Evolutionary conservation across 2,329 filamentous ascomycete species (phyloP).

Genomic region (Stachybotrys echinatus): DNA sequence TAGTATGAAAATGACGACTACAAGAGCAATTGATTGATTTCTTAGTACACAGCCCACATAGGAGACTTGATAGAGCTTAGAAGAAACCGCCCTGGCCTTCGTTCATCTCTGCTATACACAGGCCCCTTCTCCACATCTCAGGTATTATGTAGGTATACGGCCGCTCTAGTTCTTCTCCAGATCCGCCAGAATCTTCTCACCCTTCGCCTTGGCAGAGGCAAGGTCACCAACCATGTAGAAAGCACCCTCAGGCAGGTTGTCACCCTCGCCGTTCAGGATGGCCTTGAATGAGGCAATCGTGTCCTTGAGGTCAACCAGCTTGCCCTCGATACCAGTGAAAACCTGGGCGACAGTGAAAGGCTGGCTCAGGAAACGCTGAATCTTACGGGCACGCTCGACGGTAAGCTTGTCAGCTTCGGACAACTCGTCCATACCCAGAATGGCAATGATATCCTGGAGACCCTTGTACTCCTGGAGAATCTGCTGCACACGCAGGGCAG

Average conservation of each 20-base stretch:
- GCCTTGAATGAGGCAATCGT: constrained; percentile 97
- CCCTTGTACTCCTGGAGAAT: constrained; percentile 99
- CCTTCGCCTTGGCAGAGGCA: constrained; percentile 88
- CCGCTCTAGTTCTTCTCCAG: constrained; percentile 60
- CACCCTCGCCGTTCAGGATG: constrained; percentile 91
- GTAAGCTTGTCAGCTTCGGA: constrained; percentile 99
- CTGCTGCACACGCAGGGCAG: constrained; percentile 92
- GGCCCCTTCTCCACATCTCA: constrained; percentile 29
- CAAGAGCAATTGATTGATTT: constrained; percentile 45
- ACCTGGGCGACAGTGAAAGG: constrained; percentile 87
- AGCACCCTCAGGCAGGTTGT: constrained; percentile 87
- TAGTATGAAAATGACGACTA: constrained; percentile 21
- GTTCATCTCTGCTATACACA: constrained; percentile 56
- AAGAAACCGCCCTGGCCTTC: constrained; percentile 42
- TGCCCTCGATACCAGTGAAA: constrained; percentile 92
- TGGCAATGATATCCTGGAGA: constrained; percentile 99
- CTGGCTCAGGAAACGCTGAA: constrained; percentile 99
- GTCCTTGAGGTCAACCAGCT: constrained; percentile 97
- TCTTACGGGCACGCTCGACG: constrained; percentile 99
- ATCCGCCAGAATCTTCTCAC: constrained; percentile 99
- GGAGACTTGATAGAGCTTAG: constrained; percentile 51
- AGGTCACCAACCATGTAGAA: constrained; percentile 99
- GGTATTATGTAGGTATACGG: constrained; percentile 28
- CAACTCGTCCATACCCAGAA: constrained; percentile 99
- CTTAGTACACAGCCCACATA: constrained; percentile 60